phyloP scores from a whole-genome alignment of 495 filamentous ascomycete genomes.

The Podospora sp. region DNA sequence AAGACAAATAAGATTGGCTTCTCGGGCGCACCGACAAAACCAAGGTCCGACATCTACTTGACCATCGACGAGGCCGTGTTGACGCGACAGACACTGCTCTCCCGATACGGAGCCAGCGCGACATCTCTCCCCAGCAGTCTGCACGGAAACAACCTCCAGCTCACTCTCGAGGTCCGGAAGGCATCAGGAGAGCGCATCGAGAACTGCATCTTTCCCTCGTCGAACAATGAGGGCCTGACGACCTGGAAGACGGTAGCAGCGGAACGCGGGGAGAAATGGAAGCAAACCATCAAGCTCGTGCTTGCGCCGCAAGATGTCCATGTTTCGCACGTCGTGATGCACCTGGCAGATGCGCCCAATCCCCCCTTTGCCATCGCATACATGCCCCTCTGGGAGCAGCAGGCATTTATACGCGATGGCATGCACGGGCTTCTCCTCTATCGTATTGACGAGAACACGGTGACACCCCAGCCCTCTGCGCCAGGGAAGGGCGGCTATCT shows the following conservation, averaged over 20 bases:
- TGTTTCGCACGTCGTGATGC: constrained; percentile 85
- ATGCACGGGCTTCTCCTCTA: constrained; percentile 81
- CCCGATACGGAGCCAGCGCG: constrained; percentile 76
- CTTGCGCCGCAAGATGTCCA: constrained; percentile 80
- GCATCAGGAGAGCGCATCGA: constrained; percentile 78
- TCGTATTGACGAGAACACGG: constrained; percentile 84
- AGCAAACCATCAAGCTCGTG: constrained; percentile 80
- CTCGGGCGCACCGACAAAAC: constrained; percentile 82
- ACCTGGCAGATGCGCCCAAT: constrained; percentile 78
- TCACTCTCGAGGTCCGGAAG: constrained; percentile 85
- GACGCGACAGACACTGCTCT: constrained; percentile 74
- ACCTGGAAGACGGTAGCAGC: constrained; percentile 87
- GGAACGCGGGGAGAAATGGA: constrained; percentile 78
- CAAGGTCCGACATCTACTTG: constrained; percentile 91
- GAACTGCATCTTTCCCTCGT: constrained; percentile 82
- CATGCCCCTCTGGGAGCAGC: constrained; percentile 91
- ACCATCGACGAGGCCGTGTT: constrained; percentile 76
- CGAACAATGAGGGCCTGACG: constrained; percentile 71
- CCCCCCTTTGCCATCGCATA: constrained; percentile 88
- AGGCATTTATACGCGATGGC: constrained; percentile 89
- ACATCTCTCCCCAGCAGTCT: constrained; percentile 64
- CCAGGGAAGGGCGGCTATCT: constrained; percentile 80
- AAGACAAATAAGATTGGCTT: constrained; percentile 92
- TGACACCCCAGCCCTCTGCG: constrained; percentile 50
- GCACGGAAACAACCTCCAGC: constrained; percentile 74